Evolutionary conservation across 805 yeast genomes (phyloP).

Genomic region (Candida tibetensis): DNA sequence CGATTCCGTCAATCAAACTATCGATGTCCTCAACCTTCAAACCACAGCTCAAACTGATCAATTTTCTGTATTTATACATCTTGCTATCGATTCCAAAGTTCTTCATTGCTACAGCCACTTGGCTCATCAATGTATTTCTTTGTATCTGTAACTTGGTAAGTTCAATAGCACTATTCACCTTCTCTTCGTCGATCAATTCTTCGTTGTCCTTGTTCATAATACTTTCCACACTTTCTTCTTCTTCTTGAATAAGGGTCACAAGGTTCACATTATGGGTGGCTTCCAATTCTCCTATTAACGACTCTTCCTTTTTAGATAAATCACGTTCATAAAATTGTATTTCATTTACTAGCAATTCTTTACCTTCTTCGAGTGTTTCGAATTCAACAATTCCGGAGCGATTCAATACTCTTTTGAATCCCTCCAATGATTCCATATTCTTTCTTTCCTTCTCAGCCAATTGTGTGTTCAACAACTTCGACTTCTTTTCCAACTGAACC

Average conservation of each 20-base stretch:
- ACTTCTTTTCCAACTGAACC: slow-evolving; percentile 35
- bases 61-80: slow-evolving; percentile 72
- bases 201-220: slow-evolving; percentile 7
- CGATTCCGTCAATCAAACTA: slow-evolving; percentile 75
- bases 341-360: slow-evolving; percentile 17
- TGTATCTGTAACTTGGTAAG: slow-evolving; percentile 53
- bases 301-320: slow-evolving; percentile 19
- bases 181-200: slow-evolving; percentile 11
- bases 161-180: slow-evolving; percentile 14
- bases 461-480: slow-evolving; percentile 29
- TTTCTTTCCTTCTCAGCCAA: slow-evolving; percentile 51
- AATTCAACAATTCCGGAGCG: slow-evolving; percentile 30
- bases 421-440: slow-evolving; percentile 28
- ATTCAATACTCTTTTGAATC: slow-evolving; percentile 29
- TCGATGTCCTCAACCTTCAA: slow-evolving; percentile 76
- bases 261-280: slow-evolving; percentile 45
- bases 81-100: slow-evolving; percentile 48
- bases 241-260: slow-evolving; percentile 39
- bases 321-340: slow-evolving; percentile 13
- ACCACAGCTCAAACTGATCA: slow-evolving; percentile 76
- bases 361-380: slow-evolving; percentile 26
- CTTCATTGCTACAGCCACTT: slow-evolving; percentile 47
- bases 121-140: slow-evolving; percentile 41
- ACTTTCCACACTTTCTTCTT: slow-evolving; percentile 19
- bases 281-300: slow-evolving; percentile 28